These are phyloP conservation scores for Arthrobotrys musiformis DNA, from an alignment of 2,329 filamentous ascomycete species.

Conservation along the genomic window DNA sequence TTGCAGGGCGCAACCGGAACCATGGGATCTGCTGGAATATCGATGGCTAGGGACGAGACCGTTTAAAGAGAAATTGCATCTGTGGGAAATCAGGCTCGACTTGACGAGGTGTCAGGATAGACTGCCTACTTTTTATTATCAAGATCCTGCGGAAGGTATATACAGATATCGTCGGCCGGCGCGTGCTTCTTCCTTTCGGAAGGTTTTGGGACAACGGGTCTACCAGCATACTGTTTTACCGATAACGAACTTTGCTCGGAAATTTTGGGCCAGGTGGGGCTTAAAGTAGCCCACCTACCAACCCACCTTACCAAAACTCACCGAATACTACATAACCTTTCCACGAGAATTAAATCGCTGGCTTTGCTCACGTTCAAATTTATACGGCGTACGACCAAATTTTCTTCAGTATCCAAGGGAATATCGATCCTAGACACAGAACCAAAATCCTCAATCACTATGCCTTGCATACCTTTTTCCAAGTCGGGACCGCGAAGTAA, in stretches of 20 bases:
- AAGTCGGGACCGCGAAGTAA: neutral
- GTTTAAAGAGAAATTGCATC: slow-evolving; percentile 6
- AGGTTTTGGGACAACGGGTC: neutral
- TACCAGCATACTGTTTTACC: slow-evolving; percentile 8
- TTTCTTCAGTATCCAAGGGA: no score
- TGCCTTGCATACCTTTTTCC: neutral
- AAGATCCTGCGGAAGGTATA: neutral
- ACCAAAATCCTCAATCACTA: neutral
- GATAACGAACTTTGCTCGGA: neutral
- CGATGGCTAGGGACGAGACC: neutral
- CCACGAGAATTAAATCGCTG: neutral
- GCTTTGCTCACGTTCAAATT: no score
- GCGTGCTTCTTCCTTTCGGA: neutral
- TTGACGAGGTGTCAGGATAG: slow-evolving; percentile 6
- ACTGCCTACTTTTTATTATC: neutral
- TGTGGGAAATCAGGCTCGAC: slow-evolving; percentile 13
- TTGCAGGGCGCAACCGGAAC: slow-evolving; percentile 12
- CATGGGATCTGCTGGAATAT: slow-evolving; percentile 18
- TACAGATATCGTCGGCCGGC: neutral
- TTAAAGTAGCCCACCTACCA: neutral
- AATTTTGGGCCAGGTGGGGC: neutral
- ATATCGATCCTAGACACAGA: neutral
- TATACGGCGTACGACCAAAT: no score
- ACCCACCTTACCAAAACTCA: neutral
- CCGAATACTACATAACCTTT: no score